Conservation (phyloP, 2,329 filamentous ascomycete species). For the Botrytis paeoniae region DNA sequence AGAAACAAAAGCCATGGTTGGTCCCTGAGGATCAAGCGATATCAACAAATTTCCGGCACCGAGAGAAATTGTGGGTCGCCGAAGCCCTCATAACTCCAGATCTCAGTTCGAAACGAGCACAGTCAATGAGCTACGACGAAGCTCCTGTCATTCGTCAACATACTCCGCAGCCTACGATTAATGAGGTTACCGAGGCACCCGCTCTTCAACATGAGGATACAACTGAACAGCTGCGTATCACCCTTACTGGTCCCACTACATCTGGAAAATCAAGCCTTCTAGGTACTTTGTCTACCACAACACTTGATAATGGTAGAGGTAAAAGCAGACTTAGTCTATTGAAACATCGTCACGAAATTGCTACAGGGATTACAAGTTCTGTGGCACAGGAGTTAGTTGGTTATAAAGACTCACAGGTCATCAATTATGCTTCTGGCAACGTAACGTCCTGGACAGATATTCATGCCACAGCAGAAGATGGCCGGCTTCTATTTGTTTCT, state of each 20-base stretch:
- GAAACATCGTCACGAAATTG: constrained; percentile 90
- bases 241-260: constrained; percentile 82
- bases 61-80: constrained; percentile 74
- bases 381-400: constrained; percentile 92
- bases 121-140: constrained; percentile 1
- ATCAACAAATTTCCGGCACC: constrained; percentile 32
- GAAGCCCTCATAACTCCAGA: constrained; percentile 85
- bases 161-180: constrained; percentile 3
- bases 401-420: constrained; percentile 60
- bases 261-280: constrained; percentile 91
- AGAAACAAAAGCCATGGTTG: constrained; percentile 26
- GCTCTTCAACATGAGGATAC: constrained; percentile 16
- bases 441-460: constrained; percentile 94
- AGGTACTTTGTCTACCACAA: constrained; percentile 83
- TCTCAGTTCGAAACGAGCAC: constrained; percentile 43
- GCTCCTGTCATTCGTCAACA: constrained; percentile 3
- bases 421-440: constrained; percentile 85
- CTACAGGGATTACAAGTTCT: constrained; percentile 88
- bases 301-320: constrained; percentile 86
- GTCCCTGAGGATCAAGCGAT: not conserved
- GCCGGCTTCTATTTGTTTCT: constrained; percentile 80
- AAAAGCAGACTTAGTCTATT: constrained; percentile 84
- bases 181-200: not conserved
- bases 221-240: constrained; percentile 74
- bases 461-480: constrained; percentile 70